phyloP scores from a whole-genome alignment of 345 rosid species.

The Ricinus communis region DNA sequence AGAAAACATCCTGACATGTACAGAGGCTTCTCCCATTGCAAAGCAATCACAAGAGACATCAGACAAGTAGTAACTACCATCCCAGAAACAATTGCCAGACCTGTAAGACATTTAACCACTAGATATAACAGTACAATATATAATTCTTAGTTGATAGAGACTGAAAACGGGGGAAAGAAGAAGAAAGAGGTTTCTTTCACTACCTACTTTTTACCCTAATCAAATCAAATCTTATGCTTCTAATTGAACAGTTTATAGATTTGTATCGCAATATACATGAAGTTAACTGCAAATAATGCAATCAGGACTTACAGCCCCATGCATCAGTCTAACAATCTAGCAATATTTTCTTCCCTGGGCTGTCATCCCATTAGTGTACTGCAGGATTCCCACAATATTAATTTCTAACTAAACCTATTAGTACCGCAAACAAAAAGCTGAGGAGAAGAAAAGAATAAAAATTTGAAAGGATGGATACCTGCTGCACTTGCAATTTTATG shows the following conservation, averaged over 20 bases:
- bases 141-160: background rate
- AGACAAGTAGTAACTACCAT: conserved; percentile 63
- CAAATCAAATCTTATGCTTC: background rate
- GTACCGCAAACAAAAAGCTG: background rate
- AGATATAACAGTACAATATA: background rate
- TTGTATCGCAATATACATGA: background rate
- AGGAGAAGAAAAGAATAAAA: background rate
- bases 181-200: background rate
- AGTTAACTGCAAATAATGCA: background rate
- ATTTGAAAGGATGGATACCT: conserved; percentile 30
- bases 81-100: conserved; percentile 49
- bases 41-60: conserved; percentile 58
- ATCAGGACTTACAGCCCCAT: background rate
- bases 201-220: background rate
- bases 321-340: background rate
- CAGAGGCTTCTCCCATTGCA: conserved; percentile 52
- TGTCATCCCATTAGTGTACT: background rate
- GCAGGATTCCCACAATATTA: background rate
- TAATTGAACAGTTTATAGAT: background rate
- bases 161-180: too few relatives aligned
- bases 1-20: conserved; percentile 43
- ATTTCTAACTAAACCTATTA: background rate
- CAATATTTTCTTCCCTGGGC: background rate
- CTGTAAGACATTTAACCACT: conserved; percentile 29
- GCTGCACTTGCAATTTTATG: conserved; percentile 44